Base-by-base conservation (phyloP, 768 basidiomycete species). In the Calocybe gangraenosa region DNA sequence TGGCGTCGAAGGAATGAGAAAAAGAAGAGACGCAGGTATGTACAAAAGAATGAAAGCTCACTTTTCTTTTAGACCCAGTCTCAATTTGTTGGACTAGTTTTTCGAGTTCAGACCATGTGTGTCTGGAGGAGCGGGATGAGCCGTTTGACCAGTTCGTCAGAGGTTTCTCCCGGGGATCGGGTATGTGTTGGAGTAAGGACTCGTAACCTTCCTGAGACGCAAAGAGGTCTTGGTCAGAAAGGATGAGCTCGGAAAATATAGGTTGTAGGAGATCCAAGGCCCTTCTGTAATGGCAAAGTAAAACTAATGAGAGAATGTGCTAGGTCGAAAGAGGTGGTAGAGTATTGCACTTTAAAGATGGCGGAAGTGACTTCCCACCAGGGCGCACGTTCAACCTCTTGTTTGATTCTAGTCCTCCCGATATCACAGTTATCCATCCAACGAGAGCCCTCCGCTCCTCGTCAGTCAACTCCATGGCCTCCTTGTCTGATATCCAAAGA, bases 401-500 rank as follows among this genome's bases (percentile, higher is more conserved):
- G 40, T 71, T 74, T 68, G 81, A 81, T 55, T 92, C 88, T 46
- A 85, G 87, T 7, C 87, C 82, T 5, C 86, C 83, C 49, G 84
- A 82, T 38, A 95, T 68, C 11, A 97, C 83, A 22, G 89, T 88
- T 54, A 98, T 65, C 68, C 84, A 96, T 13, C 75, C 79, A n/a
- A 97, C 90, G 40, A 99, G 67, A 0, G 92, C 79, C 59, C 78
- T 83, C 19, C 96, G 74, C 64, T 95, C 84, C 44, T 95, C 91
- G 58, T 99, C 96, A 8, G 89, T 94, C 38, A 98, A 73, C 44
- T 77, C 82, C 73, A 97, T 77, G 2, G 95, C 96, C 45, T 85
- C 79, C 28, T 76, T 68, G 64, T 99, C 96, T 2, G 88, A 91
- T 51, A 99, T 82, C 96, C 96, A 99, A 62, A 92, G 75, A 73